These are phyloP conservation scores for Sporobolomyces roseus DNA, from an alignment of 768 basidiomycete genomes.

Conservation along the genomic window DNA sequence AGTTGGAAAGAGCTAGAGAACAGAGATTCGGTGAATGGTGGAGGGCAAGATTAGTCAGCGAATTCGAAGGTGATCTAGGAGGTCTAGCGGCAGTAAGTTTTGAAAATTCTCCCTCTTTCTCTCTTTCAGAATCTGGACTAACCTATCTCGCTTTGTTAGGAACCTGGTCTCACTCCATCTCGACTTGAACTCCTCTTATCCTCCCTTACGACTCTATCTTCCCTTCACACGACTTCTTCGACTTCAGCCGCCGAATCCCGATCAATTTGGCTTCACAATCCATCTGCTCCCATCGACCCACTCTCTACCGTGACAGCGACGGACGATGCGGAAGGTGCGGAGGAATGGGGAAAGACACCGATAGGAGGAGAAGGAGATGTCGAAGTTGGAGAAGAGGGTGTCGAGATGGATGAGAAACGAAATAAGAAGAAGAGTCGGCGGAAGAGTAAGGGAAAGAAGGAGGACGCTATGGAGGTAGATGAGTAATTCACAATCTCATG, in stretches of 20 bases:
- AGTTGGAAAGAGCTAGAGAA: slow-evolving; percentile 8
- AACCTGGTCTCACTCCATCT: slow-evolving; percentile 35
- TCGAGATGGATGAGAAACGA: slow-evolving; percentile 33
- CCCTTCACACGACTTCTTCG: slow-evolving; percentile 38
- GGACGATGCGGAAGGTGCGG: slow-evolving; percentile 14
- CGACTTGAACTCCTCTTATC: slow-evolving; percentile 38
- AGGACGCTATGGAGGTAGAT: slow-evolving; percentile 36
- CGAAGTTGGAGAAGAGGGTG: slow-evolving; percentile 40
- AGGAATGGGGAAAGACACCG: slow-evolving; percentile 28
- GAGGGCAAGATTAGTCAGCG: slow-evolving; percentile 34
- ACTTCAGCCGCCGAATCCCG: slow-evolving; percentile 10
- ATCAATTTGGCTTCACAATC: slow-evolving; percentile 39
- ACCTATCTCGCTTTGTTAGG: slow-evolving; percentile 10
- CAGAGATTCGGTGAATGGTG: slow-evolving; percentile 40
- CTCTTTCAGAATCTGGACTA: too few relatives aligned
- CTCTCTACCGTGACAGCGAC: slow-evolving; percentile 24
- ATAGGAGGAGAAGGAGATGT: slow-evolving; percentile 40
- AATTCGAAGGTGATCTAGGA: slow-evolving; percentile 39
- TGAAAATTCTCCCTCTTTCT: too few relatives aligned
- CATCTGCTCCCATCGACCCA: slow-evolving; percentile 35
- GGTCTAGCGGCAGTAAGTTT: slow-evolving; percentile 35
- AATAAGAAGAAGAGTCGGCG: slow-evolving; percentile 17
- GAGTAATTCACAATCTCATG: too few relatives aligned
- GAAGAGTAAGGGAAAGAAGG: slow-evolving; percentile 24
- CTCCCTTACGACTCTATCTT: slow-evolving; percentile 40